Evolutionary conservation across 176 grass and related monocot genomes (phyloP).

Genomic region (Phyllostachys edulis): DNA sequence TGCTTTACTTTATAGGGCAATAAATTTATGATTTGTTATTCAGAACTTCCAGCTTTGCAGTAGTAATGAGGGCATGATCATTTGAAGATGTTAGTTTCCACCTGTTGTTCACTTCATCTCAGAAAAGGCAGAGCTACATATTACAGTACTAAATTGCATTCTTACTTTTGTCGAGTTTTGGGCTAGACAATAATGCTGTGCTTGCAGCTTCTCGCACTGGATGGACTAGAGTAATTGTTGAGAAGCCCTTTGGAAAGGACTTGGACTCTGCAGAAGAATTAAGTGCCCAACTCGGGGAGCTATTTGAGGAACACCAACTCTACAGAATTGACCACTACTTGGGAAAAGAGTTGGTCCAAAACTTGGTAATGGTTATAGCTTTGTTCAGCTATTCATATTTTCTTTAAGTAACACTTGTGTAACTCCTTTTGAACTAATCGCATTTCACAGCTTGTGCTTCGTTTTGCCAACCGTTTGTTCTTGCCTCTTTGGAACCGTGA

Average conservation of each 20-base stretch:
- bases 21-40: background rate
- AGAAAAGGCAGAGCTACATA: background rate
- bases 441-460: slow-evolving; percentile 76
- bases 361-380: slow-evolving; percentile 62
- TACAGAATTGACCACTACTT: slow-evolving; percentile 97
- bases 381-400: slow-evolving; percentile 24
- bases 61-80: slow-evolving; percentile 5
- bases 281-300: slow-evolving; percentile 77
- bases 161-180: slow-evolving; percentile 18
- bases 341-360: slow-evolving; percentile 95
- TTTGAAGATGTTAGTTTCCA: slow-evolving; percentile 1
- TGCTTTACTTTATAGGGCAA: background rate
- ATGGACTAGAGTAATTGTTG: slow-evolving; percentile 92
- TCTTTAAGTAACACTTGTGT: background rate
- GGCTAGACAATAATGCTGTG: slow-evolving; percentile 28
- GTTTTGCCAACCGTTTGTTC: slow-evolving; percentile 91
- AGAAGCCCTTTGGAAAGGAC: slow-evolving; percentile 96
- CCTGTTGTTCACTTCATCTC: slow-evolving; percentile 2
- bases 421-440: slow-evolving; percentile 35
- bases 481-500: slow-evolving; percentile 93
- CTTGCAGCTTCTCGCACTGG: slow-evolving; percentile 60
- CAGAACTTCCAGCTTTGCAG: background rate
- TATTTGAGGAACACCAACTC: slow-evolving; percentile 82
- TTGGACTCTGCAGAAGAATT: slow-evolving; percentile 85
- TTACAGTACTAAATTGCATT: slow-evolving; percentile 17